Evolutionary conservation across 1,139 yeast genomes (phyloP).

Genomic region (Arxiozyma slooffiae): DNA sequence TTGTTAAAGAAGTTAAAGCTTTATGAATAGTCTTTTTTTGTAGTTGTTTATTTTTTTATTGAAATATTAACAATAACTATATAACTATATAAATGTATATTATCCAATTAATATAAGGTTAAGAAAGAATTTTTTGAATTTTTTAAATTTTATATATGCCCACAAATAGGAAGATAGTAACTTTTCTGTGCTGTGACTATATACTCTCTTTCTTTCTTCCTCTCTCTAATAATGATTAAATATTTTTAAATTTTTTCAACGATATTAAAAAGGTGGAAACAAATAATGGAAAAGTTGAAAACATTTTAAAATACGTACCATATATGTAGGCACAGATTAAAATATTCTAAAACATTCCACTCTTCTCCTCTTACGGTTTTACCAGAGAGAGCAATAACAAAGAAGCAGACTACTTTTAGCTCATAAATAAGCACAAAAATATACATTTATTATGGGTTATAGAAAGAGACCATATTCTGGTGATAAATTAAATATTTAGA

Average conservation of each 20-base stretch:
- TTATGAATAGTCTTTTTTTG: slow-evolving; percentile 14
- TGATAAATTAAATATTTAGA: neutral
- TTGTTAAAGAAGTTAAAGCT: slow-evolving; percentile 70
- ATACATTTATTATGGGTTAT: slow-evolving; percentile 2
- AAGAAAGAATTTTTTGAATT: neutral
- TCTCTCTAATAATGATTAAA: neutral
- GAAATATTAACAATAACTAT: neutral
- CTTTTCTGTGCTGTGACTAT: neutral
- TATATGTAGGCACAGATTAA: too few species aligned
- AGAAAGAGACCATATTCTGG: slow-evolving; percentile 4
- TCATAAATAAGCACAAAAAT: neutral
- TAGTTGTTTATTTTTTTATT: neutral
- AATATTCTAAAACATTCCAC: neutral
- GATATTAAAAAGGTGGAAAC: neutral
- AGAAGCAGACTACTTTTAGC: neutral
- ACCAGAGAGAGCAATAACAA: neutral
- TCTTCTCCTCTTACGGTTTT: too few species aligned
- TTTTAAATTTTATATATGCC: neutral
- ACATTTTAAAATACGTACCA: too few species aligned
- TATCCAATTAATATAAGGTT: neutral
- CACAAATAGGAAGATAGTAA: too few species aligned
- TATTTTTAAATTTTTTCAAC: neutral
- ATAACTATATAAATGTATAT: neutral
- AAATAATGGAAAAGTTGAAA: neutral
- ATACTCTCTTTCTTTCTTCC: neutral